Evolutionary conservation across 2,329 filamentous ascomycete genomes (phyloP).

Genomic region (Penicillium freii): DNA sequence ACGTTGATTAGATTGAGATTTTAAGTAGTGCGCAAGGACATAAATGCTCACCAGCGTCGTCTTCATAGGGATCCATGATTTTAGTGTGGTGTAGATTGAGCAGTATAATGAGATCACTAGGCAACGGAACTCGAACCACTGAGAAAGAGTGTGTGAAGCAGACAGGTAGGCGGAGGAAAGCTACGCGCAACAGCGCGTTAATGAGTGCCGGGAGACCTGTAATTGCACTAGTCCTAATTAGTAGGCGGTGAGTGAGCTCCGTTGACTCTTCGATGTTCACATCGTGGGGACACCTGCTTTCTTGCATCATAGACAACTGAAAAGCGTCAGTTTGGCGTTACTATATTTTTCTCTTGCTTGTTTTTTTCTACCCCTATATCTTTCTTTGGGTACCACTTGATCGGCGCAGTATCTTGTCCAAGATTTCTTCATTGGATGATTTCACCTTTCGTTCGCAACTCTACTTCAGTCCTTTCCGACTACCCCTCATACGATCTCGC

Average conservation of each 20-base stretch:
- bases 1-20: slow-evolving; percentile 24
- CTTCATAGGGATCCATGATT: slow-evolving; percentile 39
- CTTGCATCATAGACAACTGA: slow-evolving; percentile 11
- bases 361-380: not conserved
- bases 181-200: slow-evolving; percentile 39
- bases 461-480: slow-evolving; percentile 6
- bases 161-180: slow-evolving; percentile 1
- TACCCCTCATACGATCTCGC: not conserved
- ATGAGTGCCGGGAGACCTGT: slow-evolving; percentile 25
- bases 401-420: slow-evolving; percentile 1
- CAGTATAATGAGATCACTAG: not conserved
- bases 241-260: slow-evolving; percentile 27
- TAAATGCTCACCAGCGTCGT: slow-evolving; percentile 26
- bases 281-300: slow-evolving; percentile 8
- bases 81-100: not conserved
- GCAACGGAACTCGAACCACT: not conserved
- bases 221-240: slow-evolving; percentile 23
- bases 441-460: slow-evolving; percentile 13
- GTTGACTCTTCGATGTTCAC: slow-evolving; percentile 9
- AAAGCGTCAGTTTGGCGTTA: slow-evolving; percentile 4
- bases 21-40: slow-evolving; percentile 8
- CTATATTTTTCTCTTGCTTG: not conserved
- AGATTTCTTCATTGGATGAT: slow-evolving; percentile 5
- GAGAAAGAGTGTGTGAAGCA: not conserved
- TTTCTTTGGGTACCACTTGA: not conserved